Conservation (phyloP, 805 yeast species). For the Metschnikowia henanensis region DNA sequence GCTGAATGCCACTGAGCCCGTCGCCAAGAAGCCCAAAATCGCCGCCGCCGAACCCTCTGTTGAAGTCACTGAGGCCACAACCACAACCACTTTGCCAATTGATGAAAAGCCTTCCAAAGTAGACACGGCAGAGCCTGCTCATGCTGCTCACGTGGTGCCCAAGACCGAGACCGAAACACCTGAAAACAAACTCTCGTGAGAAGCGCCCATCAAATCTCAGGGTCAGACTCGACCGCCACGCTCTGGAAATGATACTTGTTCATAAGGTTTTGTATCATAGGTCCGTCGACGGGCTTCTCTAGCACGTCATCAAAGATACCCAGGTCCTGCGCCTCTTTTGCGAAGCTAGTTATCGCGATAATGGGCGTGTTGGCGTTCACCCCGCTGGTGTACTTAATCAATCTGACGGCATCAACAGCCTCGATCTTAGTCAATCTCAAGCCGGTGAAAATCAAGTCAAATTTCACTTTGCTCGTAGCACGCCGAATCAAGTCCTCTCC, state of each 20-base stretch:
- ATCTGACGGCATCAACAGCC: conserved; percentile 73
- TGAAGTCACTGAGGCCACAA: background rate
- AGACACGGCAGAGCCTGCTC: background rate
- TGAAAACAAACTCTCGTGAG: background rate
- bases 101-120: background rate
- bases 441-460: conserved; percentile 82
- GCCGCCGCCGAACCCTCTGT: background rate
- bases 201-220: conserved; percentile 7
- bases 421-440: conserved; percentile 64
- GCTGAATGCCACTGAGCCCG: background rate
- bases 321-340: conserved; percentile 59
- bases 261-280: conserved; percentile 12
- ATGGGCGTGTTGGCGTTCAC: conserved; percentile 78
- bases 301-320: conserved; percentile 65
- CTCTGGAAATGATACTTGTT: conserved; percentile 12
- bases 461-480: conserved; percentile 79
- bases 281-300: conserved; percentile 61
- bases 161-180: background rate
- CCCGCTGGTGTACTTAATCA: conserved; percentile 73
- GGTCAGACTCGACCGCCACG: conserved; percentile 19
- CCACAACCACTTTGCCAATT: background rate
- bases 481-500: conserved; percentile 84
- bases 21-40: conserved; percentile 2
- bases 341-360: conserved; percentile 70
- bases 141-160: background rate